A percentile compares a stretch with the other conserved stretches of the same genome.
Conservation (phyloP, 2,329 filamentous ascomycete species). For the Fusarium nurragi region DNA sequence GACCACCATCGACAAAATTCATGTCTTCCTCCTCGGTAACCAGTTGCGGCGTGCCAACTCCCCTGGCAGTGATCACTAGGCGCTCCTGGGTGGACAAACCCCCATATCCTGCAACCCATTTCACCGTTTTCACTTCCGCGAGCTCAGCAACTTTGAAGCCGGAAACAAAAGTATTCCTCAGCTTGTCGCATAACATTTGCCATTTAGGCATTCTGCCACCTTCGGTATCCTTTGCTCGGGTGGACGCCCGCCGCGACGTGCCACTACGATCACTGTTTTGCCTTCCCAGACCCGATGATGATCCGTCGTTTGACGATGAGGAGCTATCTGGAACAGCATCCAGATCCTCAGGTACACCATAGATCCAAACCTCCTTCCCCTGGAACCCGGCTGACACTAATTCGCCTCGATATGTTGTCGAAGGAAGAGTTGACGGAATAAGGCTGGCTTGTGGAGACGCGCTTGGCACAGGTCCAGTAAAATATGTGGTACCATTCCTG, state of each 20-base stretch:
- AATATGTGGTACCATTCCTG: slow-evolving; percentile 80
- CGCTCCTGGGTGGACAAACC: slow-evolving; percentile 61
- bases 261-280: slow-evolving; percentile 46
- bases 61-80: slow-evolving; percentile 77
- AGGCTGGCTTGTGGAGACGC: slow-evolving; percentile 64
- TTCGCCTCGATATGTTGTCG: slow-evolving; percentile 74
- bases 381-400: slow-evolving; percentile 79
- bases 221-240: slow-evolving; percentile 44
- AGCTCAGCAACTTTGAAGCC: slow-evolving; percentile 73
- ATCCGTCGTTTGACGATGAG: slow-evolving; percentile 31
- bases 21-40: slow-evolving; percentile 75
- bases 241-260: slow-evolving; percentile 47
- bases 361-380: slow-evolving; percentile 78
- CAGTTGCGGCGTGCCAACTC: slow-evolving; percentile 67
- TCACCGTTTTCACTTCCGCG: slow-evolving; percentile 72
- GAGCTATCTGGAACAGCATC: slow-evolving; percentile 65
- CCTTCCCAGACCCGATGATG: slow-evolving; percentile 44
- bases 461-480: slow-evolving; percentile 73
- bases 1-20: slow-evolving; percentile 80
- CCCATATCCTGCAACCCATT: slow-evolving; percentile 72
- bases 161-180: slow-evolving; percentile 74
- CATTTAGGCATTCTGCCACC: slow-evolving; percentile 67
- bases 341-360: slow-evolving; percentile 78
- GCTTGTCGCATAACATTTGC: slow-evolving; percentile 74
- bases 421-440: slow-evolving; percentile 73